Conservation (phyloP, 2,329 filamentous ascomycete genomes). For the Sporothrix pallida region DNA sequence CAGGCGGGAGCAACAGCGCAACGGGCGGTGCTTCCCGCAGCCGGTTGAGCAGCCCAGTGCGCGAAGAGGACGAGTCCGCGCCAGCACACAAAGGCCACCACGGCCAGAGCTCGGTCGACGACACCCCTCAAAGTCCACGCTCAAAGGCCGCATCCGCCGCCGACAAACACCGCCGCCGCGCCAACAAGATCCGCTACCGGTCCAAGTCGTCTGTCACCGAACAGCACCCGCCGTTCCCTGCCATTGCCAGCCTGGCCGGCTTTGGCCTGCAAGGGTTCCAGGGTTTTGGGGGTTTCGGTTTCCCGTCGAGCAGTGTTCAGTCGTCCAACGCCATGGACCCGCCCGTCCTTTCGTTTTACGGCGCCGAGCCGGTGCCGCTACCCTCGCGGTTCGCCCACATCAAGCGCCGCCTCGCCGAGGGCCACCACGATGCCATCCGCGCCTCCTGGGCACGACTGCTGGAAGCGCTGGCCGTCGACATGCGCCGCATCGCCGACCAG, state of each 20-base stretch:
- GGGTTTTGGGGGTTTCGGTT: background rate
- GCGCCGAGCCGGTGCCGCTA: conserved; percentile 62
- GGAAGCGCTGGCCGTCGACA: conserved; percentile 57
- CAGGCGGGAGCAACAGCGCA: background rate
- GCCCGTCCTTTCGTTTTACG: conserved; percentile 62
- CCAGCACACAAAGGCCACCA: background rate
- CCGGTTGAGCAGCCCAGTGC: conserved; percentile 22
- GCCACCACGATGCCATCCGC: conserved; percentile 60
- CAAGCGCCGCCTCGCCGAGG: conserved; percentile 60
- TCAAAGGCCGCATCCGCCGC: background rate
- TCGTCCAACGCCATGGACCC: conserved; percentile 50
- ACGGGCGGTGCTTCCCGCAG: background rate
- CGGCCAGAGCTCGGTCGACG: background rate
- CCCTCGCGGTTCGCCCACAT: conserved; percentile 63
- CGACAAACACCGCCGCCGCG: conserved; percentile 23
- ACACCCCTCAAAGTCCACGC: background rate
- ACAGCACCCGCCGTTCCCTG: background rate
- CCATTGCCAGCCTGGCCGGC: background rate
- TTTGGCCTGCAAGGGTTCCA: background rate
- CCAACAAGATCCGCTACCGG: conserved; percentile 28
- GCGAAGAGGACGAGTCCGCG: background rate
- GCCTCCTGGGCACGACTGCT: conserved; percentile 62
- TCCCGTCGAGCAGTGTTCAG: background rate
- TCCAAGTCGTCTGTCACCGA: conserved; percentile 9
- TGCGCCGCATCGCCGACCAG: conserved; percentile 47